Conservation (phyloP, 768 basidiomycete species). For the Nidularia pulvinata region DNA sequence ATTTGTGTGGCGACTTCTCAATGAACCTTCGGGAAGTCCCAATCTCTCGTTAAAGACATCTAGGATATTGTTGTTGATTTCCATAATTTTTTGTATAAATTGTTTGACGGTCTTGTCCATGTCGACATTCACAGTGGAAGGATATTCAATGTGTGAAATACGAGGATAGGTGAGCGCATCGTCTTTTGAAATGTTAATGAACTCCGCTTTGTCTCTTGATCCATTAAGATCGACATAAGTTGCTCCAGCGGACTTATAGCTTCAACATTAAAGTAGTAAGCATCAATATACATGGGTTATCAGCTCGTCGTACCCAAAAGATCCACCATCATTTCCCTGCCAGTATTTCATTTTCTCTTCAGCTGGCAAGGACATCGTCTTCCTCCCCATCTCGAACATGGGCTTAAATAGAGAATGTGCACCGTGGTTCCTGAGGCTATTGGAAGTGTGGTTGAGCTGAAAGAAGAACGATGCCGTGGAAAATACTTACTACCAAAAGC, state of each 20-base stretch:
- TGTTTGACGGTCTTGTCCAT: constrained; percentile 46
- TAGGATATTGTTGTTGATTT: constrained; percentile 49
- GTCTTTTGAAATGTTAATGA: constrained; percentile 65
- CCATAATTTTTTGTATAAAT: constrained; percentile 52
- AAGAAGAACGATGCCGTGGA: background rate
- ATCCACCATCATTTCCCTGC: constrained; percentile 43
- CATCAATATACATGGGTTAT: constrained; percentile 7
- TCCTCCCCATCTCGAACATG: constrained; percentile 53
- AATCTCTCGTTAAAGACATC: constrained; percentile 51
- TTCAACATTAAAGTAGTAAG: constrained; percentile 4
- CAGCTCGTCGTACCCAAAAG: constrained; percentile 23
- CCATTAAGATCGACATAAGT: constrained; percentile 58
- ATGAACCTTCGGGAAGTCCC: constrained; percentile 44
- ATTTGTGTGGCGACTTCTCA: constrained; percentile 37
- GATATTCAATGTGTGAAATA: constrained; percentile 51
- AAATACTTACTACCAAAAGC: constrained; percentile 60
- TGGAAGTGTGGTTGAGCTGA: background rate
- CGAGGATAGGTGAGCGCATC: constrained; percentile 59
- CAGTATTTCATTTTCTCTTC: constrained; percentile 55
- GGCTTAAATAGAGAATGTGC: constrained; percentile 36
- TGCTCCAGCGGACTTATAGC: constrained; percentile 58
- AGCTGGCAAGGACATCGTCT: constrained; percentile 45
- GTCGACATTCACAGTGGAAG: constrained; percentile 41
- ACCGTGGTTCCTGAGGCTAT: constrained; percentile 51
- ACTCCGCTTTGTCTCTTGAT: constrained; percentile 52